phyloP scores from a whole-genome alignment of 2,329 filamentous ascomycete species.

The Arthrobotrys sphaeroides region DNA sequence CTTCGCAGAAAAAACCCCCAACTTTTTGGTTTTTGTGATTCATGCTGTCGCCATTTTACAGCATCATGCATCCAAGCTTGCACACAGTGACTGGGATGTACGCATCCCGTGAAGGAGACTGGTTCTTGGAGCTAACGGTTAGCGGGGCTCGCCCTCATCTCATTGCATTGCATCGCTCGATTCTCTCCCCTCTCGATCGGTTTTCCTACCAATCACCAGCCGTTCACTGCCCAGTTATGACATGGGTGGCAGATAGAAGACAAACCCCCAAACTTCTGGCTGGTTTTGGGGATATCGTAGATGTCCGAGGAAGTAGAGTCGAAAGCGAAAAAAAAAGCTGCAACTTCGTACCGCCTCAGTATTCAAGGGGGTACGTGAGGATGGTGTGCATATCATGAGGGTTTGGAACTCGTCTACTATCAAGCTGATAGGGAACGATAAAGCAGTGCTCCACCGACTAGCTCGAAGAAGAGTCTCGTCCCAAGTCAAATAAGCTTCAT shows the following conservation, averaged over 20 bases:
- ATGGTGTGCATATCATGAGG: constrained; percentile 25
- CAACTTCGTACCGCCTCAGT: constrained; percentile 1
- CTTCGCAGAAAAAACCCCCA: no score
- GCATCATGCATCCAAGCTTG: constrained; percentile 1
- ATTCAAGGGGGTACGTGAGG: not conserved
- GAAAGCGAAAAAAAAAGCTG: no score
- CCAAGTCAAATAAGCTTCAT: constrained; percentile 35
- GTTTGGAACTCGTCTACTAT: constrained; percentile 8
- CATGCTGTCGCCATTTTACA: constrained; percentile 37
- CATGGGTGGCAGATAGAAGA: constrained; percentile 46
- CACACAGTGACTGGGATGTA: not conserved
- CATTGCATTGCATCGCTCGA: constrained; percentile 47
- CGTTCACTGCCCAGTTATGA: constrained; percentile 8
- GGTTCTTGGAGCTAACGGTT: constrained; percentile 27
- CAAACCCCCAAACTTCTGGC: not conserved
- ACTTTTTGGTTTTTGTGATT: constrained; percentile 10
- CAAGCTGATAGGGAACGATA: constrained; percentile 7
- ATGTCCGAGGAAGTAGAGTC: constrained; percentile 7
- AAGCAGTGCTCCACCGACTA: constrained; percentile 11
- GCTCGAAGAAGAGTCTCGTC: constrained; percentile 28
- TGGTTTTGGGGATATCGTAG: not conserved
- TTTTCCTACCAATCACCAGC: constrained; percentile 42
- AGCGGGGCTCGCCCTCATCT: constrained; percentile 31
- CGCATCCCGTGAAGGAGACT: not conserved
- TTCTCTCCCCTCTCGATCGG: constrained; percentile 14